Evolutionary conservation across 352 stramenopile genomes (phyloP), one percentile per base, ranked within the genome.

Genomic region (Pythium vanterpoolii): DNA sequence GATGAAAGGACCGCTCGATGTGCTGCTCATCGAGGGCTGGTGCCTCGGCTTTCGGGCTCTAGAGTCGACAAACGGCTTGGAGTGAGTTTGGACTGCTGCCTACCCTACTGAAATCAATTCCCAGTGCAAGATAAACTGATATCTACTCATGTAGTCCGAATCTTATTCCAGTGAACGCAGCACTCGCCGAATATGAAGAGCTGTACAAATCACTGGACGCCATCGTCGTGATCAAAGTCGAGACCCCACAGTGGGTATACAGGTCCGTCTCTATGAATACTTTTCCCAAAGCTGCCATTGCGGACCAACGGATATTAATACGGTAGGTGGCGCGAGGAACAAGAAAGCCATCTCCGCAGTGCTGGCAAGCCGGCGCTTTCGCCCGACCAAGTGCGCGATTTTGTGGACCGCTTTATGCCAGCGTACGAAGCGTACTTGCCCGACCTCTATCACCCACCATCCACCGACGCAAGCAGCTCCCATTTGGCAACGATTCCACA

Each of bases 381-480:
- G 3, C 42, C 71, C 13, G 70, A 73, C 31, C 67, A 93, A 62
- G 81, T 96, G 43, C 74, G 74, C 30, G 83, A 93, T 69, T 96
- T 96, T 67, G 80, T 96, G 40, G 81, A 94, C 56, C 83, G 87
- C 60, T 96, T 90, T 64, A 91, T 96, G 81, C 85, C 87, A 13
- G 71, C 79, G 24, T 96, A 96, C 71, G 69, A 84, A 30, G 68
- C 75, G 10, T 96, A 93, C 54, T 55, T 93, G 16, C 57, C 67
- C 16, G 62, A 33, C 0, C 66, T 96, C 38, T 94, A 96, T 71
- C 62, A 51, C 14, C 26, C 27, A 19, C 53, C 53, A 33, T 40
- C 16, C 3, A 0, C 27, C 11, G 19, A 11, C 21, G 18, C 5
- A 19, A 40, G 19, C 10, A 4, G 21, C 1, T 62, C 60, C 27